Conservation (phyloP, 352 stramenopile species). For the Globisporangium camurandrum region DNA sequence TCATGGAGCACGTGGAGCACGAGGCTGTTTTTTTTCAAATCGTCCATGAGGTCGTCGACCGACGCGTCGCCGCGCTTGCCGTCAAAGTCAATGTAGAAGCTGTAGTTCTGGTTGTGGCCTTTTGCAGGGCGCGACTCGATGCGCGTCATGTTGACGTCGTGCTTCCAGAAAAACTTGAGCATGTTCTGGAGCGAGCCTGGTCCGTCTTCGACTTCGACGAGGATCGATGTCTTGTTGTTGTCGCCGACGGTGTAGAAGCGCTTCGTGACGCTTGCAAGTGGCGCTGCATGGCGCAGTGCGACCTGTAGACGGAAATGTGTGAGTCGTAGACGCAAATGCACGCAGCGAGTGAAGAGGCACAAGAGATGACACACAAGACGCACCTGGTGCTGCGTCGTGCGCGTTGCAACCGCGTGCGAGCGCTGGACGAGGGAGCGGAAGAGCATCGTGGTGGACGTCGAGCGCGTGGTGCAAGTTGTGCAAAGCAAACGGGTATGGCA, state of each 20-base stretch:
- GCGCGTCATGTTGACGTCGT: conserved; percentile 95
- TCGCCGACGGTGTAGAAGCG: conserved; percentile 21
- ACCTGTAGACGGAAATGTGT: no score
- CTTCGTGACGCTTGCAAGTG: conserved; percentile 1
- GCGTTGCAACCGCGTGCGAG: background rate
- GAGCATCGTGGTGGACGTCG: background rate
- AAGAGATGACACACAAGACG: background rate
- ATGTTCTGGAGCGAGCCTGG: conserved; percentile 91
- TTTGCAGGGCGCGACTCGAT: conserved; percentile 93
- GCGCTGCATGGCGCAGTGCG: conserved; percentile 1
- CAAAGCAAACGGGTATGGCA: no score
- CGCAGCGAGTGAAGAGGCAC: background rate
- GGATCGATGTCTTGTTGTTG: conserved; percentile 66
- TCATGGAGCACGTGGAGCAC: conserved; percentile 91
- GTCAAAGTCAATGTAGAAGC: conserved; percentile 93
- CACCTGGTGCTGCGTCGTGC: conserved; percentile 1
- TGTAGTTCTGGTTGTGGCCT: conserved; percentile 74
- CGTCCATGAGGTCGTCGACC: conserved; percentile 82
- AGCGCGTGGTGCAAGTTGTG: background rate
- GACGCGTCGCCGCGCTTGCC: conserved; percentile 67
- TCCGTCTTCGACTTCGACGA: conserved; percentile 68
- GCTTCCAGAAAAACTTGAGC: conserved; percentile 96
- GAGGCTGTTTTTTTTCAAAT: conserved; percentile 81
- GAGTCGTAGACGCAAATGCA: no score
- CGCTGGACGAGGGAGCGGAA: conserved; percentile 8